Evolutionary conservation across 139 green algal genomes (phyloP), one percentile per base, ranked within the genome.

Genomic region (Eudorina sp.): DNA sequence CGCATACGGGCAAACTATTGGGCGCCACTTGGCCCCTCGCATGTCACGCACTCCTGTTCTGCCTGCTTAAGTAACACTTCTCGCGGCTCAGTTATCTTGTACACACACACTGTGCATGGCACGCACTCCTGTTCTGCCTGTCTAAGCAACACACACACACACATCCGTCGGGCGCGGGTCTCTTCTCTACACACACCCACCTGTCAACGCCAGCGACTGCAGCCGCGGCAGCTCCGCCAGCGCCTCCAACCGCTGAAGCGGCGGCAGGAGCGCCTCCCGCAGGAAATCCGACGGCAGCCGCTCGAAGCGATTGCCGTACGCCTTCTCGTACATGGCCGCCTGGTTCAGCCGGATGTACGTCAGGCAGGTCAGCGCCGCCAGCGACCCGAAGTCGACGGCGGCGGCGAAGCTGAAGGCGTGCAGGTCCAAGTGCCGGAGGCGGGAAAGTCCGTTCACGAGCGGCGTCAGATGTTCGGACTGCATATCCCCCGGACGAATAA

Each of bases 161-260:
- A n/a, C n/a, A n/a, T n/a, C n/a, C n/a, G n/a, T n/a, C n/a, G n/a
- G n/a, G n/a, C n/a, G n/a, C n/a, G n/a, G n/a, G n/a, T n/a, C n/a
- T n/a, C n/a, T n/a, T n/a, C n/a, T n/a, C n/a, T n/a, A 53, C 8
- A 46, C 9, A 25, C 41, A 16, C 79, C 18, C 79, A 85, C 79
- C 79, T 16, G 79, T 85, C 4, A 85, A 58, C 41, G 58, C 53
- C 41, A 85, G 27, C 4, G 79, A 58, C 58, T 85, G 79, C 41
- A 85, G 79, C 41, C 60, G 58, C 58, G 79, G 79, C 58, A 85
- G 58, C 38, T 1, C 25, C 40, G 79, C 79, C 58, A 85, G 58
- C 27, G 31, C 34, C 58, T 60, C 79, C n/a, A 75, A 2, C 5
- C 79, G 58, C 14, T 19, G 27, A 41, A 85, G 38, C 23, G 58